Percentiles rank a stretch among this genome's conserved stretches.
Conservation (phyloP, 169 alveolate genomes). For the Babesia bigemina region DNA sequence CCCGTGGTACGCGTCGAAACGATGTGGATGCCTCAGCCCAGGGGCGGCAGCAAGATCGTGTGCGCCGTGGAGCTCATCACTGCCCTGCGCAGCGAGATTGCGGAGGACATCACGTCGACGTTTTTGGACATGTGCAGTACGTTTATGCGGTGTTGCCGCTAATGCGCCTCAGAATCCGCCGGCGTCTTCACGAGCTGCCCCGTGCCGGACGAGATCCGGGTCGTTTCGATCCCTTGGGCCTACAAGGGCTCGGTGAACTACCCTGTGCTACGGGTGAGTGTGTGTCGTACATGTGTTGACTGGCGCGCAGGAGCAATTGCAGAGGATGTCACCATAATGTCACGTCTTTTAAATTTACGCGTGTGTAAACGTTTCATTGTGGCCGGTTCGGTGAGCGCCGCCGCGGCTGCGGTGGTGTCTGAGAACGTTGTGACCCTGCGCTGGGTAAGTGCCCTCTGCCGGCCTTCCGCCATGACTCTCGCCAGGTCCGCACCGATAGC, state of each 20-base stretch:
- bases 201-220: constrained; percentile 66
- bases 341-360: constrained; percentile 15
- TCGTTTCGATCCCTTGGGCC: constrained; percentile 63
- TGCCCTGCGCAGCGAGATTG: constrained; percentile 39
- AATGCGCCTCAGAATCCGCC: constrained; percentile 27
- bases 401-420: constrained; percentile 35
- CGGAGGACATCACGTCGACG: constrained; percentile 45
- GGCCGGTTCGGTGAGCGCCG: constrained; percentile 8
- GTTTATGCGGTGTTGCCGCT: not conserved
- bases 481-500: constrained; percentile 43
- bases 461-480: not conserved
- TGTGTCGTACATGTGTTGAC: not conserved
- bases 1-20: constrained; percentile 69
- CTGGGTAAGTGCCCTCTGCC: constrained; percentile 33
- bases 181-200: constrained; percentile 52
- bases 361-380: constrained; percentile 6
- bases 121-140: constrained; percentile 64
- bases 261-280: constrained; percentile 58
- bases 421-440: constrained; percentile 54
- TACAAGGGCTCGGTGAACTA: constrained; percentile 69
- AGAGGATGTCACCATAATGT: constrained; percentile 15
- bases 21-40: constrained; percentile 9
- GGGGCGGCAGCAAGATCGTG: constrained; percentile 14
- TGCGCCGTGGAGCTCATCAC: constrained; percentile 65
- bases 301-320: not conserved